Evolutionary conservation across 257 asterid genomes (phyloP).

Genomic region (Paulownia fortunei): DNA sequence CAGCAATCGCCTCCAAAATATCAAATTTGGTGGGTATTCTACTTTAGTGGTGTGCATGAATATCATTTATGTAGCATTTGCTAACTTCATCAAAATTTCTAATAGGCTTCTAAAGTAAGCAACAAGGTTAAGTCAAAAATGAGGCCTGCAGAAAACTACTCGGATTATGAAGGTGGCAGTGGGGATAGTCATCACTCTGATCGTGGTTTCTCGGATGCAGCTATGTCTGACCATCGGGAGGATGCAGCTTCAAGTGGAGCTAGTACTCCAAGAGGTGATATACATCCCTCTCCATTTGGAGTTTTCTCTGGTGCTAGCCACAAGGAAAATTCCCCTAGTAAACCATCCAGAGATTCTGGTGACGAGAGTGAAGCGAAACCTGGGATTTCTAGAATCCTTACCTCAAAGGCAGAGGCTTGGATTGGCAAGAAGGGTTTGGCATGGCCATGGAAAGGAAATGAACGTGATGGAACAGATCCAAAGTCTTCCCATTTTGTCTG

Average conservation of each 20-base stretch:
- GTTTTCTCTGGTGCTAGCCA: constrained; percentile 51
- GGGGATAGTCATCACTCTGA: constrained; percentile 68
- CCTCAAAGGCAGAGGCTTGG: constrained; percentile 91
- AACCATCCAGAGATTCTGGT: constrained; percentile 61
- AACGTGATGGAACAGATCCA: constrained; percentile 65
- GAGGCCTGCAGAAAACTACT: constrained; percentile 55
- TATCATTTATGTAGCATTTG: constrained; percentile 18
- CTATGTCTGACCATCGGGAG: constrained; percentile 57
- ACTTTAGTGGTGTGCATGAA: constrained; percentile 6
- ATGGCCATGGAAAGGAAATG: constrained; percentile 93
- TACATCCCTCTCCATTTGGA: constrained; percentile 59
- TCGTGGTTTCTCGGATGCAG: constrained; percentile 51
- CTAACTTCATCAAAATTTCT: constrained; percentile 35
- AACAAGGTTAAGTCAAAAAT: constrained; percentile 87
- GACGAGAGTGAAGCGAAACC: constrained; percentile 77
- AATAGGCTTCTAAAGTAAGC: constrained; percentile 87
- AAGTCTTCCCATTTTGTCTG: constrained; percentile 69
- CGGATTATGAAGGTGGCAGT: constrained; percentile 68
- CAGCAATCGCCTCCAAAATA: constrained; percentile 75
- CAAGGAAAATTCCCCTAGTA: constrained; percentile 48
- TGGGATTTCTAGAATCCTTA: constrained; percentile 66
- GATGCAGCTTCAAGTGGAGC: constrained; percentile 89
- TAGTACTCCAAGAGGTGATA: constrained; percentile 92
- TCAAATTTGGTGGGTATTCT: constrained; percentile 73
- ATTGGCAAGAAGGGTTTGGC: constrained; percentile 60